phyloP scores from a whole-genome alignment of 306 rosid species.

The Dicorynia guianensis region DNA sequence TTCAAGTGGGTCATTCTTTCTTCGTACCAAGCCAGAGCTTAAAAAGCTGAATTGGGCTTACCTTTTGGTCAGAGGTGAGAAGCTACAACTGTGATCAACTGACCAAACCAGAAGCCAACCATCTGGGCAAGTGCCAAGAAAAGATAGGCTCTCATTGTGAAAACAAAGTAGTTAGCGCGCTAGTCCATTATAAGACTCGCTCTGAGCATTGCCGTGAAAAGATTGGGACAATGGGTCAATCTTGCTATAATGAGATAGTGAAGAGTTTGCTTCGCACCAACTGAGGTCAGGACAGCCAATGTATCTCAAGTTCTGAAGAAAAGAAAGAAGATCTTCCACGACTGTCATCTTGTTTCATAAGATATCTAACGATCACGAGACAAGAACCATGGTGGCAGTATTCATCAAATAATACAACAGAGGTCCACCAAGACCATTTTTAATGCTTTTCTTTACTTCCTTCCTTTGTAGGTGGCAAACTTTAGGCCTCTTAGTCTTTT shows the following conservation, averaged over 20 bases:
- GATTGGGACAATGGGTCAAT: constrained; percentile 10
- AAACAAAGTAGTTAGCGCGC: not conserved
- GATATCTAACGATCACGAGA: not conserved
- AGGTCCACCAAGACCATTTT: not conserved
- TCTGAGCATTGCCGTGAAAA: constrained; percentile 2
- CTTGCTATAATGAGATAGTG: constrained; percentile 4
- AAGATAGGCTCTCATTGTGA: constrained; percentile 18
- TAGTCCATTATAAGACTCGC: not conserved
- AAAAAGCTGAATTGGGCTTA: not conserved
- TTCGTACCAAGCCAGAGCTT: not conserved
- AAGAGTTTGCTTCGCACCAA: constrained; percentile 35
- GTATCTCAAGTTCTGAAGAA: not conserved
- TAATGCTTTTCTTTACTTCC: not conserved
- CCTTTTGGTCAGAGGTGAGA: not conserved
- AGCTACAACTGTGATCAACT: not conserved
- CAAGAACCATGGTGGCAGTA: no score
- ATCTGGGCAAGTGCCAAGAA: constrained; percentile 3
- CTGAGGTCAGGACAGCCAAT: not conserved
- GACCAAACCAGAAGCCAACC: not conserved
- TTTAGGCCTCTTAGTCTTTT: not conserved
- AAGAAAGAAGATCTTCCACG: not conserved
- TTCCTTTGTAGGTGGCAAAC: not conserved
- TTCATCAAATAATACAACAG: not conserved
- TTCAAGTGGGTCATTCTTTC: constrained; percentile 30
- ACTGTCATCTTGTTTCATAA: not conserved